Conservation (phyloP, 805 yeast species). For the Candida awuae region DNA sequence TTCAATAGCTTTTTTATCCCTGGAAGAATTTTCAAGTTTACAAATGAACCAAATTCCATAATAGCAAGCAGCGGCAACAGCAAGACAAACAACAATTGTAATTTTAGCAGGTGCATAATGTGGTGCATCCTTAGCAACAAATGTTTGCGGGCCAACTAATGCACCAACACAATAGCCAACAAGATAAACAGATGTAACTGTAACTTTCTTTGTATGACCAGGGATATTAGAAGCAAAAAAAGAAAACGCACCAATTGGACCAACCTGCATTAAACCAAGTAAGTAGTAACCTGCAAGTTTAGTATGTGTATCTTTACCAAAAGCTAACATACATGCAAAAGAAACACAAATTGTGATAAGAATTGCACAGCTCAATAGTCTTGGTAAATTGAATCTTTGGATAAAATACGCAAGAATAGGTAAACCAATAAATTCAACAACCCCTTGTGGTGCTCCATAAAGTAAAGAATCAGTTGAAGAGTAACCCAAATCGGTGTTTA, state of each 20-base stretch:
- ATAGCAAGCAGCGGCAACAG: constrained; percentile 7
- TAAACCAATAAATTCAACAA: constrained; percentile 15
- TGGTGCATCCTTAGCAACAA: constrained; percentile 37
- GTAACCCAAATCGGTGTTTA: constrained; percentile 12
- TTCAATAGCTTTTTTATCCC: constrained; percentile 6
- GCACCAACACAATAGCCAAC: constrained; percentile 49
- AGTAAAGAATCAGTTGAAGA: constrained; percentile 12
- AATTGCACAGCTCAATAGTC: constrained; percentile 20
- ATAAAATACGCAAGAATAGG: constrained; percentile 4
- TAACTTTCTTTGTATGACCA: constrained; percentile 50
- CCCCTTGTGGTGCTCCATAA: constrained; percentile 18
- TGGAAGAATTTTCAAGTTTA: constrained; percentile 4
- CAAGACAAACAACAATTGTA: constrained; percentile 14
- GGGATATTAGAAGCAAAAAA: constrained; percentile 41
- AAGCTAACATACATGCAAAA: constrained; percentile 29
- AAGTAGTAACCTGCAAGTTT: constrained; percentile 20
- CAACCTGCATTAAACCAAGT: constrained; percentile 19
- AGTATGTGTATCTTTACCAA: constrained; percentile 22
- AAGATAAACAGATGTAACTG: constrained; percentile 37
- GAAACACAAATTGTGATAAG: constrained; percentile 19
- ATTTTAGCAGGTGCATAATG: constrained; percentile 13
- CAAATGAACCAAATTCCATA: constrained; percentile 7
- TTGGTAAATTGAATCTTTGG: not conserved
- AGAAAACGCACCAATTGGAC: constrained; percentile 24
- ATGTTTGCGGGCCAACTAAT: constrained; percentile 47